Conservation (phyloP, 805 yeast species). For the Ogataea trehaloabstinens region DNA sequence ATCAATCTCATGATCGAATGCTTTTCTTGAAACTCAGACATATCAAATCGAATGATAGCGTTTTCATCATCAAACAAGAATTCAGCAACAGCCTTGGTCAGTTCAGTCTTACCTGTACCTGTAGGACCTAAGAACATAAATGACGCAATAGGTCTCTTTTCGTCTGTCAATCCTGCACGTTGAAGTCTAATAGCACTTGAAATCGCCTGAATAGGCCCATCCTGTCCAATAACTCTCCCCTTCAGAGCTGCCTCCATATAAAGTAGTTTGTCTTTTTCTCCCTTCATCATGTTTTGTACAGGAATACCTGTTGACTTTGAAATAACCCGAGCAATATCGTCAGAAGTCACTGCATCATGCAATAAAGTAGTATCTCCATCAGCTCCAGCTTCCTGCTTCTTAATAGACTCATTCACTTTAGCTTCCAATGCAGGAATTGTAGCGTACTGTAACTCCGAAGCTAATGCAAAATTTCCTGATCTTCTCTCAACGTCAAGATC, state of each 20-base stretch:
- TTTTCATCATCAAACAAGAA: constrained; percentile 87
- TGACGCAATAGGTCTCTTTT: constrained; percentile 92
- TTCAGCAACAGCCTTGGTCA: constrained; percentile 89
- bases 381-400: constrained; percentile 25
- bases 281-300: constrained; percentile 83
- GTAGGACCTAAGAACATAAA: constrained; percentile 98
- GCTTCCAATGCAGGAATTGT: constrained; percentile 77
- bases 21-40: constrained; percentile 97
- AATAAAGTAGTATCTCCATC: constrained; percentile 43
- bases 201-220: constrained; percentile 86
- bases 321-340: constrained; percentile 89
- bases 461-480: constrained; percentile 80
- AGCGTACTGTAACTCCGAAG: constrained; percentile 86
- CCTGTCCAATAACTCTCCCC: constrained; percentile 88
- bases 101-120: constrained; percentile 97
- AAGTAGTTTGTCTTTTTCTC: constrained; percentile 87
- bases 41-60: constrained; percentile 88
- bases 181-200: constrained; percentile 94
- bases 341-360: constrained; percentile 92
- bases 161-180: constrained; percentile 94
- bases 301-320: constrained; percentile 97
- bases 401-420: constrained; percentile 49
- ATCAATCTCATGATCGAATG: constrained; percentile 87
- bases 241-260: constrained; percentile 82
- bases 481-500: constrained; percentile 83